Evolutionary conservation across 805 yeast species (phyloP), one percentile per base, ranked within the genome.

Genomic region (Helenozyma baotianmanensis): DNA sequence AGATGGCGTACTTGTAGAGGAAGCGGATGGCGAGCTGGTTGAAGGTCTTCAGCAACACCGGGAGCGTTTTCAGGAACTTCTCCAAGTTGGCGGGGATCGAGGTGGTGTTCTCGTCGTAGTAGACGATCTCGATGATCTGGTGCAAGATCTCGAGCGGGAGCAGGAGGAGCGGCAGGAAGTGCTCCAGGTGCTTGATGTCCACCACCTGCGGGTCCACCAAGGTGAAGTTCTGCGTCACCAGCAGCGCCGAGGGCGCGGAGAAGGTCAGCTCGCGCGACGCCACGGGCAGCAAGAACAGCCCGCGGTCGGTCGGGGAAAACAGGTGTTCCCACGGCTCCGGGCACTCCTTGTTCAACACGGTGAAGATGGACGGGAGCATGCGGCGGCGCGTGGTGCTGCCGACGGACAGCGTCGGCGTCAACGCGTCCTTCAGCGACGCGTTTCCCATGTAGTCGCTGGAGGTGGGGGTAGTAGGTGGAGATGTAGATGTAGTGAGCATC

Each of bases 1-100:
- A 82, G 31, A 75, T 73, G 40, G 83, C 79, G 48, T 80, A 81
- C 44, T 74, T 73, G 58, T 80, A 82, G 17, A 78, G 58, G 41
- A 78, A 72, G 40, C 79, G 73, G 30, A 72, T 59, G 21, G 80
- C 71, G 19, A 80, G 61, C 36, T 73, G 72, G 49, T 78, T 71
- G 50, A 81, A 75, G 11, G 76, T 70, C 45, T 70, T 73, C 49
- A 74, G 73, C 13, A 82, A 77, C 3, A 76, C 61, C 2, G 76
- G 64, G 29, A 77, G 66, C 17, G 78, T 71, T 31, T 68, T 66
- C 36, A 73, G 54, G 49, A 76, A 77, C 39, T 60, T 63, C 32
- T 70, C 72, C 29, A 74, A 54, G 51, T 76, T 74, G 19, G 70
- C 65, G 33, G 76, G 65, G 28, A 72, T 71, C 26, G 76, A 67